Evolutionary conservation across 2,329 filamentous ascomycete genomes (phyloP), one percentile per base, ranked within the genome.

Genomic region (Trichoderma hamatum): DNA sequence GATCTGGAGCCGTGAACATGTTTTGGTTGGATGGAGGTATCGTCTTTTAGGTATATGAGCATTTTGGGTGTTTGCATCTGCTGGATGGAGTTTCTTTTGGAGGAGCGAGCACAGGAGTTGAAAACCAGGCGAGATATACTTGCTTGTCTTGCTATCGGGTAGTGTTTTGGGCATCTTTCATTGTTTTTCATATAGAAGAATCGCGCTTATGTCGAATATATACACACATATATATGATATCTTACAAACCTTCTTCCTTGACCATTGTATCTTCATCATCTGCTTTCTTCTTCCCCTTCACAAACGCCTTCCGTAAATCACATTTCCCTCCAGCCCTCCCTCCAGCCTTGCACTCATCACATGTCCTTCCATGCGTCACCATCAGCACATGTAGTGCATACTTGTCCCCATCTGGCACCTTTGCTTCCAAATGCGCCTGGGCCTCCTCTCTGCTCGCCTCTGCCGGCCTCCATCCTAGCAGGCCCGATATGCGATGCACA

Each of bases 361-460:
- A 86, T 0, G 69, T 72, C 72, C 81, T 81, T 0, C 84, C 84
- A 59, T 86, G 84, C 51, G 76, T 78, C 49, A 86, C 81, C 36
- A 86, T 70, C 51, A 86, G 75, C 7, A 85, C 79, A 63, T 86
- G 84, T 34, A 86, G 72, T 1, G 80, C 78, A 67, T 86, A 86
- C 75, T 86, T 86, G 19, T 84, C 79, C 66, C 81, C 79, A 46
- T 82, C 80, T 0, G 84, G 84, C 3, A 86, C 78, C 34, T 74
- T 74, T 3, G 79, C 81, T 34, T 86, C 83, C n/a, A 86, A 75
- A 64, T 86, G 84, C 26, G 82, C 80, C 69, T 85, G 82, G 16
- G 84, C 77, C 72, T 84, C 81, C 64, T 85, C 84, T 14, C 84
- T 76, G 9, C 70, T 78, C 21, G 78, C 82, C 21, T 70, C 71